Percentiles rank a stretch among this genome's conserved stretches.
Conservation (phyloP, 1,284 basidiomycete genomes). For the Calocybe gambosa region DNA sequence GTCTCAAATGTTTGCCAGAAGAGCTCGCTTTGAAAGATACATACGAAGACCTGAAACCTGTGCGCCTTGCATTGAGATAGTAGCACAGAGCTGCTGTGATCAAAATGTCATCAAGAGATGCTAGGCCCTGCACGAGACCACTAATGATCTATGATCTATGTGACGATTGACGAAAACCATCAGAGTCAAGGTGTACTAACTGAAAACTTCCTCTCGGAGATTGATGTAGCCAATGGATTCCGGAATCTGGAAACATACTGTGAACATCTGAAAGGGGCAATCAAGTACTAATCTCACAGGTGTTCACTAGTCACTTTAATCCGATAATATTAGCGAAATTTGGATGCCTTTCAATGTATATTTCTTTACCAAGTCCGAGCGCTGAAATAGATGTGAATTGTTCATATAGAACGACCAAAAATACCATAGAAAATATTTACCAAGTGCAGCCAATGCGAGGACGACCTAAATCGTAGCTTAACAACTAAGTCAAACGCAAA, state of each 20-base stretch:
- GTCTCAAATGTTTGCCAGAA: background rate
- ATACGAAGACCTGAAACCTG: background rate
- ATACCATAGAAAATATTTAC: background rate
- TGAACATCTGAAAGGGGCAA: background rate
- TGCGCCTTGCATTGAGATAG: conserved; percentile 1
- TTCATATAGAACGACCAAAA: background rate
- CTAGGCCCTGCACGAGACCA: conserved; percentile 7
- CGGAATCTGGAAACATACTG: background rate
- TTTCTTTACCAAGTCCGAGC: conserved; percentile 3
- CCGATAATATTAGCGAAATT: background rate
- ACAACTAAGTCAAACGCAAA: background rate
- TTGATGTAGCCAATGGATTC: conserved; percentile 7
- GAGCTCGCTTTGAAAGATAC: background rate
- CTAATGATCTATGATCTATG: conserved; percentile 1
- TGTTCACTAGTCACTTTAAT: conserved; percentile 6
- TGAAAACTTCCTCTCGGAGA: conserved; percentile 5
- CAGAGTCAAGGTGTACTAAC: background rate
- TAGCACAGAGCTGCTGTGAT: conserved; percentile 6
- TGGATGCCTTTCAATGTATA: background rate
- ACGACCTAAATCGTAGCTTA: background rate
- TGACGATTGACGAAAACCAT: background rate
- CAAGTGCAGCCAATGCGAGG: conserved; percentile 3
- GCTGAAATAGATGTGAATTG: background rate
- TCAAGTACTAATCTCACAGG: background rate
- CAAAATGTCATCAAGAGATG: conserved; percentile 7